Conservation (phyloP, 1,139 yeast genomes). For the Yamadazyma epiphylla region DNA sequence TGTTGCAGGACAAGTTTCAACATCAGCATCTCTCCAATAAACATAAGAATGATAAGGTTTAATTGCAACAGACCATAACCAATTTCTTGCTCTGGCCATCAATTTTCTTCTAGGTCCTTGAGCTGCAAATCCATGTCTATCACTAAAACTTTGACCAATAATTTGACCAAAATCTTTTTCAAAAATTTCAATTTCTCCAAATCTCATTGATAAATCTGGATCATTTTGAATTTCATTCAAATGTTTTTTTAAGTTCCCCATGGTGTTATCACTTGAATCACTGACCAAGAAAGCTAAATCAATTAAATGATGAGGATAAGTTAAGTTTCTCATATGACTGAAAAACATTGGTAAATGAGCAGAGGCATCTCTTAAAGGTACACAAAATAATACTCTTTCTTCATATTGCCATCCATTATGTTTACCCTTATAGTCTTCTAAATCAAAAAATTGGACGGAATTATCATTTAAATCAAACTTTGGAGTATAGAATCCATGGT, state of each 20-base stretch:
- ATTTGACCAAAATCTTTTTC: constrained; percentile 53
- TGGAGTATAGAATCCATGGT: constrained; percentile 18
- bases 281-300: constrained; percentile 58
- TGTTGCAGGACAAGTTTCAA: constrained; percentile 49
- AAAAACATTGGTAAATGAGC: constrained; percentile 63
- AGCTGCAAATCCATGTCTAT: constrained; percentile 52
- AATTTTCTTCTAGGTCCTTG: constrained; percentile 52
- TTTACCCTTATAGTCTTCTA: constrained; percentile 39
- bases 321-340: constrained; percentile 51
- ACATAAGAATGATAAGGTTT: constrained; percentile 52
- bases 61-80: constrained; percentile 50
- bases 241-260: constrained; percentile 43
- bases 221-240: constrained; percentile 42
- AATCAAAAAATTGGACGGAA: constrained; percentile 40
- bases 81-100: constrained; percentile 54
- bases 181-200: constrained; percentile 55
- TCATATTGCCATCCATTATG: constrained; percentile 53
- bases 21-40: constrained; percentile 57
- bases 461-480: constrained; percentile 17
- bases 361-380: constrained; percentile 59
- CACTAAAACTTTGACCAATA: constrained; percentile 50
- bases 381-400: constrained; percentile 54
- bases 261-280: constrained; percentile 56
- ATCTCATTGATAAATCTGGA: constrained; percentile 37
- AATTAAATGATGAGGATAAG: constrained; percentile 54